Conservation (phyloP, 2,329 filamentous ascomycete genomes). For the Truncatella angustata region DNA sequence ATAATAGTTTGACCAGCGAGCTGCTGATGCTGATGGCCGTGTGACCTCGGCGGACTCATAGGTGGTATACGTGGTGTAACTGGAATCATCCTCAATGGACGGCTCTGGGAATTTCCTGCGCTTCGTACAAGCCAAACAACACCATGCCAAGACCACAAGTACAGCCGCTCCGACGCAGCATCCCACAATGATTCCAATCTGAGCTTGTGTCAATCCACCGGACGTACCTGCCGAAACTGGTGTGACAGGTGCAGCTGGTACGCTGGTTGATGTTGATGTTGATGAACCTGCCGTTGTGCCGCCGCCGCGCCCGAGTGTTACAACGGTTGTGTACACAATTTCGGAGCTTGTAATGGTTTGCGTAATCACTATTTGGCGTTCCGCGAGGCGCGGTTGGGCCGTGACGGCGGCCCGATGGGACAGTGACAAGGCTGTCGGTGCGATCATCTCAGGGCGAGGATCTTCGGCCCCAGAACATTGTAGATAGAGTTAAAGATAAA, state of each 20-base stretch:
- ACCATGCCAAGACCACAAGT: conserved; percentile 21
- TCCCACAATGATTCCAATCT: conserved; percentile 27
- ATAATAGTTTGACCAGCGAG: neutral
- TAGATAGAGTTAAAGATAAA: neutral
- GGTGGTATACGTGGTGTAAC: neutral
- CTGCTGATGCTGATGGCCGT: neutral
- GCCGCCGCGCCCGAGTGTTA: conserved; percentile 24
- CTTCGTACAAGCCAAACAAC: conserved; percentile 15
- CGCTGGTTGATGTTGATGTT: neutral
- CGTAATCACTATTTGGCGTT: conserved; percentile 25
- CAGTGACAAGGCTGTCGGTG: neutral
- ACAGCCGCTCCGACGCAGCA: conserved; percentile 21
- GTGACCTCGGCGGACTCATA: neutral
- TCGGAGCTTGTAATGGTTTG: conserved; percentile 27
- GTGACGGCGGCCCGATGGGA: conserved; percentile 5
- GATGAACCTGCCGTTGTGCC: conserved; percentile 12
- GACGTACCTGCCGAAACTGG: conserved; percentile 13
- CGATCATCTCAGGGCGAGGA: neutral
- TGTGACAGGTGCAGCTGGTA: neutral
- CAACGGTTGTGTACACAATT: conserved; percentile 24
- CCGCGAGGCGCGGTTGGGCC: conserved; percentile 8
- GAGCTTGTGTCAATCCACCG: conserved; percentile 15
- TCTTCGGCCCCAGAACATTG: neutral
- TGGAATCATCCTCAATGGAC: conserved; percentile 11
- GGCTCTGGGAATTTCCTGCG: conserved; percentile 14